Percentiles rank a stretch among this genome's conserved stretches.
Evolutionary conservation across 2,329 filamentous ascomycete species (phyloP).

Genomic region (Gnomoniopsis smithogilvyi): DNA sequence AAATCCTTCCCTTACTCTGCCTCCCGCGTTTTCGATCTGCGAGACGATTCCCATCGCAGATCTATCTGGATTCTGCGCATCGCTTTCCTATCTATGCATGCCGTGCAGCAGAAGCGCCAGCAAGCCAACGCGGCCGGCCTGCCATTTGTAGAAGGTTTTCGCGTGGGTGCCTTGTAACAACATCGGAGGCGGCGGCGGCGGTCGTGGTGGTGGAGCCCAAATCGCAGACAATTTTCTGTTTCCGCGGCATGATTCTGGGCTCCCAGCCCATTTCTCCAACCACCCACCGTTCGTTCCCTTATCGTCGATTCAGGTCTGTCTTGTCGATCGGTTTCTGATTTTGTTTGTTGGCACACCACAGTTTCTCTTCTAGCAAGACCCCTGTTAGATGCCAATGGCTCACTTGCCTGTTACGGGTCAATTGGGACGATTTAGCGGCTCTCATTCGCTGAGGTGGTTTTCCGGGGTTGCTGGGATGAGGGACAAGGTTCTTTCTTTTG

Average conservation of each 20-base stretch:
- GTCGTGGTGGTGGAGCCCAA: too few relatives aligned
- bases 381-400: neutral
- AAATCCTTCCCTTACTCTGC: too few relatives aligned
- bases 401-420: constrained; percentile 1
- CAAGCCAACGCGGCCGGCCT: neutral
- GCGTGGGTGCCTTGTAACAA: too few relatives aligned
- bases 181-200: too few relatives aligned
- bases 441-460: neutral
- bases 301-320: neutral
- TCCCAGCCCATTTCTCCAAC: too few relatives aligned
- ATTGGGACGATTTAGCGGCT: neutral
- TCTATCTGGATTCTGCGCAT: neutral
- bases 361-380: neutral
- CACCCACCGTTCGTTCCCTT: too few relatives aligned
- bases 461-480: neutral
- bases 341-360: too few relatives aligned
- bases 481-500: neutral
- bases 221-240: too few relatives aligned
- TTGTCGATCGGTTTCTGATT: neutral
- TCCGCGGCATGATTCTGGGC: too few relatives aligned
- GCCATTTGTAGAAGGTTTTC: neutral
- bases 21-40: too few relatives aligned
- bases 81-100: neutral
- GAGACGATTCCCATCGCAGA: neutral
- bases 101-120: neutral